Evolutionary conservation across 805 yeast species (phyloP).

Genomic region (Ogataea nonfermentans): DNA sequence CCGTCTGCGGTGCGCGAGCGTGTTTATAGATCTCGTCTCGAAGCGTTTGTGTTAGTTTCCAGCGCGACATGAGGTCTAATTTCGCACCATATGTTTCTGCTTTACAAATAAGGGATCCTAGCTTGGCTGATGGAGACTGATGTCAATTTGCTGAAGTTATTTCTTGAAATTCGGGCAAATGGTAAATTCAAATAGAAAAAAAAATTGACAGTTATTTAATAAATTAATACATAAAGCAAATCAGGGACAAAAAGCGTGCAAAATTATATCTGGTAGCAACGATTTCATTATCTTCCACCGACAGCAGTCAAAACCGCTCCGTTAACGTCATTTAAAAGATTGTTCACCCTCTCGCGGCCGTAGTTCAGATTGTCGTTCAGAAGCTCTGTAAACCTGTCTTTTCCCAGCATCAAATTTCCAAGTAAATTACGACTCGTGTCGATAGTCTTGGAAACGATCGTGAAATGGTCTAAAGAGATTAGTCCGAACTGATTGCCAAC

Average conservation of each 20-base stretch:
- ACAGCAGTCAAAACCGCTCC: slow-evolving; percentile 41
- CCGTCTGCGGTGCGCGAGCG: slow-evolving; percentile 77
- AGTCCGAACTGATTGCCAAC: slow-evolving; percentile 31
- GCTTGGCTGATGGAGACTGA: too few relatives aligned
- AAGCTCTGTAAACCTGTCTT: slow-evolving; percentile 34
- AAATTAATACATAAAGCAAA: slow-evolving; percentile 1
- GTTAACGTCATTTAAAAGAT: slow-evolving; percentile 39
- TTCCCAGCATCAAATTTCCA: slow-evolving; percentile 52
- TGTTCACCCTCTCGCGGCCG: slow-evolving; percentile 33
- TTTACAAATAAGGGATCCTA: too few relatives aligned
- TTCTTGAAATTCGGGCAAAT: slow-evolving; percentile 14
- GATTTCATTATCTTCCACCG: slow-evolving; percentile 14
- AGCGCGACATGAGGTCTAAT: slow-evolving; percentile 22
- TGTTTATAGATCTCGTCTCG: slow-evolving; percentile 57
- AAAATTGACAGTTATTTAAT: too few relatives aligned
- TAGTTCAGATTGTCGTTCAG: slow-evolving; percentile 35
- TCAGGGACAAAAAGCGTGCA: not conserved
- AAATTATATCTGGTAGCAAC: not conserved
- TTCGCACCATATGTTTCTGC: slow-evolving; percentile 1
- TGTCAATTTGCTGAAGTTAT: not conserved
- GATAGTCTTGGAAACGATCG: slow-evolving; percentile 30
- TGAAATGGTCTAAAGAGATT: slow-evolving; percentile 22
- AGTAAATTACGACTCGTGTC: slow-evolving; percentile 42
- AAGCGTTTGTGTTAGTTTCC: slow-evolving; percentile 51
- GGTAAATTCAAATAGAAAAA: slow-evolving; percentile 9